Conservation (phyloP, 106 monocot genomes). For the Dactylorhiza incarnata region DNA sequence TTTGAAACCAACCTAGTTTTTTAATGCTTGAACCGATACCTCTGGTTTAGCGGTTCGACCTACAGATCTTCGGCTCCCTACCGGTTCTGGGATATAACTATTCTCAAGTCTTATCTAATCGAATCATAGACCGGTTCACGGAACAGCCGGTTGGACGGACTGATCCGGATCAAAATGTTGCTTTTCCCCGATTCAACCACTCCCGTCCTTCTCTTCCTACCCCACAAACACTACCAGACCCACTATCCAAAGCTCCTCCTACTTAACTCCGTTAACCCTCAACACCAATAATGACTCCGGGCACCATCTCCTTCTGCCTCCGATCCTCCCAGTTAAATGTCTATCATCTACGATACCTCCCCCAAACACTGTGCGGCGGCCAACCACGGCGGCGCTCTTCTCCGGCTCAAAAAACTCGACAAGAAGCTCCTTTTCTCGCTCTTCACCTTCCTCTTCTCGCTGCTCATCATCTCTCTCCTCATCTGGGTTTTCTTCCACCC, state of each 20-base stretch:
- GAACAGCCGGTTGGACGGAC: too few species aligned
- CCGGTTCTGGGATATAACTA: too few species aligned
- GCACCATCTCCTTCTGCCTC: background rate
- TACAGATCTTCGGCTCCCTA: too few species aligned
- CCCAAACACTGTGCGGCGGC: slow-evolving; percentile 71
- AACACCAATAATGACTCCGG: background rate
- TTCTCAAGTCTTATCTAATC: too few species aligned
- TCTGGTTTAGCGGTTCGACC: too few species aligned
- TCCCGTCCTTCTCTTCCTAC: background rate
- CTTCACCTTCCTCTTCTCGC: slow-evolving; percentile 35
- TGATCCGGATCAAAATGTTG: too few species aligned
- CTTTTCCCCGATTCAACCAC: too few species aligned
- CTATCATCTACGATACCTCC: slow-evolving; percentile 40
- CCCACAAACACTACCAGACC: background rate
- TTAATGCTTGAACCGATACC: too few species aligned
- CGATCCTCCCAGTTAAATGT: slow-evolving; percentile 34
- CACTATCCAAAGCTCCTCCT: background rate
- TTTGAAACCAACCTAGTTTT: too few species aligned
- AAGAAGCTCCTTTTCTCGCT: slow-evolving; percentile 45
- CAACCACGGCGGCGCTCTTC: slow-evolving; percentile 21
- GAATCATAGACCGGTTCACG: too few species aligned
- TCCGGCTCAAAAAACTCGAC: slow-evolving; percentile 31
- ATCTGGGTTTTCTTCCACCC: slow-evolving; percentile 64
- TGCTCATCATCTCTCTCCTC: slow-evolving; percentile 36
- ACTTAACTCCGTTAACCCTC: background rate